Base-by-base conservation (phyloP, 352 stramenopile species). In the Phytopythium kandeliae region DNA sequence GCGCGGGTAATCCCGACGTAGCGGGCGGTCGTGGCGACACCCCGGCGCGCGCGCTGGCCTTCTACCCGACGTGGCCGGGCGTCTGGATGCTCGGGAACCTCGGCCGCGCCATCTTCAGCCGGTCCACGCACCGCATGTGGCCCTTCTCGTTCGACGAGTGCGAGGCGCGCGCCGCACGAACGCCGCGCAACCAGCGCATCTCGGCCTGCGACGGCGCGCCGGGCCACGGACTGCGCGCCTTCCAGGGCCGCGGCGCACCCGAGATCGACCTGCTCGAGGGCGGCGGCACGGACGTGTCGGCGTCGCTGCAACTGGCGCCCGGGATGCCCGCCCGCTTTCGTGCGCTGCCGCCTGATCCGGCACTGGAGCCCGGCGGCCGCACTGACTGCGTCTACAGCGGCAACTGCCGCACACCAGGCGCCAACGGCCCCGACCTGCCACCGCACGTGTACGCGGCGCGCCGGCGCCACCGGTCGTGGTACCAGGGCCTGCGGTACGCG, bases 31-130 rank as follows among this genome's bases (percentile, higher is more conserved):
- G 24, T 22, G 47, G 34, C 24, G 47, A 53, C 35, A 58, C 46
- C 30, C 62, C 56, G 15, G 62, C 54, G 37, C 49, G 60, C 31
- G 62, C 67, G 4, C 33, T 66, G 36, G 60, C 56, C 6, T 86
- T 68, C 51, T 84, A 86, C 34, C 71, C 71, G 6, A 82, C 69
- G 21, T 98, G 92, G 90, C 92, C 93, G 21, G 94, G 91, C 9
- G 84, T 98, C 44, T 98, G 94, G 94, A 72, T 98, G 53, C 60
- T 98, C 38, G 94, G 94, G 19, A 97, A 98, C 69, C 69, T 98
- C 2, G 92, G 91, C 8, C 65, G 94, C 33, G 89, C 92, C 1
- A 96, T 96, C 4, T 98, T 97, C 61, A 92, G 92, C 44, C 74
- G 63, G 0, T 95, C 77, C 0, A 97, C 88, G 6, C 92, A 96